These are phyloP conservation scores for Kluyveromyces aestuarii DNA, from an alignment of 805 yeast genomes.

Conservation along the genomic window DNA sequence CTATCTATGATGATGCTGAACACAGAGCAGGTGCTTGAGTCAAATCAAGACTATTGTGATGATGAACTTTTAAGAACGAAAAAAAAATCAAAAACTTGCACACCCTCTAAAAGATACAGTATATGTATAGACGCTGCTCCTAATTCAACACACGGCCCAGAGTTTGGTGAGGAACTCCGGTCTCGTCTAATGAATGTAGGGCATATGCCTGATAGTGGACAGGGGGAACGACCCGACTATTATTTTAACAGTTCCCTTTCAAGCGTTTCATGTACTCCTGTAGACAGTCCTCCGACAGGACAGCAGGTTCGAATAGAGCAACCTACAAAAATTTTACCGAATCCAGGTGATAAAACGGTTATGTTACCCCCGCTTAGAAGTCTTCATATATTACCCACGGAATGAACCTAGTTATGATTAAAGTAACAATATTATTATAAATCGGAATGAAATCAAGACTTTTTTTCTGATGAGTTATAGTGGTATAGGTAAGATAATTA, in stretches of 20 bases:
- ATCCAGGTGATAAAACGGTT: background rate
- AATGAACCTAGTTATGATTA: background rate
- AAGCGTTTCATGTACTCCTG: background rate
- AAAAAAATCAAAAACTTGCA: background rate
- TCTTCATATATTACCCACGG: background rate
- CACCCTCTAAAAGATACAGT: background rate
- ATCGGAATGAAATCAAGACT: background rate
- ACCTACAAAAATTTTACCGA: background rate
- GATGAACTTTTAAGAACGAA: background rate
- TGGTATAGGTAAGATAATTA: no score
- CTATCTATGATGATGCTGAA: background rate
- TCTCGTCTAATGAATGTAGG: background rate
- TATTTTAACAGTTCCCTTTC: background rate
- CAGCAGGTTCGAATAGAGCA: background rate
- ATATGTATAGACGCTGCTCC: background rate
- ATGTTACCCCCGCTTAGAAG: conserved; percentile 1
- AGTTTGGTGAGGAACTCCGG: background rate
- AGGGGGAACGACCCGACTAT: background rate
- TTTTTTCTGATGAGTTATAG: background rate
- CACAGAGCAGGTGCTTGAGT: background rate
- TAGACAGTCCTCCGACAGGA: background rate
- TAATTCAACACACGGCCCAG: background rate
- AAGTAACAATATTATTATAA: background rate
- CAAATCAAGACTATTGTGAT: background rate
- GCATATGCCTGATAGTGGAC: background rate